A percentile compares a stretch with the other conserved stretches of the same genome.
Evolutionary conservation across 1,284 basidiomycete species (phyloP).

Genomic region (Termitomyces sp.): DNA sequence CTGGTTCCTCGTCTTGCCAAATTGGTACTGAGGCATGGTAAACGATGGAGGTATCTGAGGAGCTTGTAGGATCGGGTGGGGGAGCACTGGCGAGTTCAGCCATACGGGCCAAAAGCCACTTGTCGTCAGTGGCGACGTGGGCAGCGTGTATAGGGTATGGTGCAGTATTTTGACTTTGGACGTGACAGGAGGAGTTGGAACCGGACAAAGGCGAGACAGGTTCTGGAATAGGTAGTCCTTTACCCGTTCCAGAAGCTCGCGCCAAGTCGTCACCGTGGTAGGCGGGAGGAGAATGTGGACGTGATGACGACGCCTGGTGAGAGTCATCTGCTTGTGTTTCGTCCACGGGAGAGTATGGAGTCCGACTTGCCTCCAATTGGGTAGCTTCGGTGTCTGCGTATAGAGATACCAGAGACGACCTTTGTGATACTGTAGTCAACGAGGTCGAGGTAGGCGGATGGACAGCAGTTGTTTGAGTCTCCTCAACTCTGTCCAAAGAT

Average conservation of each 20-base stretch:
- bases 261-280: slow-evolving; percentile 29
- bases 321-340: background rate
- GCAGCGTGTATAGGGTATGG: slow-evolving; percentile 32
- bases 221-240: slow-evolving; percentile 1
- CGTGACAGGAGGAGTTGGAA: background rate
- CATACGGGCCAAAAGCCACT: slow-evolving; percentile 55
- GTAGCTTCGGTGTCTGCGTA: slow-evolving; percentile 1
- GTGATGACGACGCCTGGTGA: background rate
- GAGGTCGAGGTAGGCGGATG: slow-evolving; percentile 2
- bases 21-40: slow-evolving; percentile 34
- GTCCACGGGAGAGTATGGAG: background rate
- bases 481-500: slow-evolving; percentile 12
- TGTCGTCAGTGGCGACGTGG: slow-evolving; percentile 75
- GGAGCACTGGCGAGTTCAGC: slow-evolving; percentile 55
- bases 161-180: background rate
- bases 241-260: slow-evolving; percentile 13
- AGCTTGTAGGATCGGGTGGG: slow-evolving; percentile 22
- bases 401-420: slow-evolving; percentile 16
- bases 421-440: slow-evolving; percentile 11
- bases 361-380: background rate
- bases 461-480: slow-evolving; percentile 1
- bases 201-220: background rate
- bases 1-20: slow-evolving; percentile 40
- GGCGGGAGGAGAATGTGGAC: slow-evolving; percentile 23
- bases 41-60: slow-evolving; percentile 14